Evolutionary conservation across 305 asterid genomes (phyloP), one percentile per base, ranked within the genome.

Genomic region (Fraxinus baroniana): DNA sequence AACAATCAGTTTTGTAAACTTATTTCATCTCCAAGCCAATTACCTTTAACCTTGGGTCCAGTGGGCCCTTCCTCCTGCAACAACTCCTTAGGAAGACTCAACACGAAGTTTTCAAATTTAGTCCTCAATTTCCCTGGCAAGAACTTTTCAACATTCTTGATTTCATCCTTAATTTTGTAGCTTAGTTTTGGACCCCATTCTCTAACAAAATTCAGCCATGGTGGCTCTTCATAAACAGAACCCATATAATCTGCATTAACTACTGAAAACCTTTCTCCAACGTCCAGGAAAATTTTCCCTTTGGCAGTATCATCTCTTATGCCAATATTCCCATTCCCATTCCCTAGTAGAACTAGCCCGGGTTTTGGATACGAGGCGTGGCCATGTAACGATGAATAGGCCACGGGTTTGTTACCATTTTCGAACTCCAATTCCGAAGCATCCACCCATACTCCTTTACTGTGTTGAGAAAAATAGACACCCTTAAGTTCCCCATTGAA

Each of bases 391-490:
- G 98, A 92, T 8, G 98, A 86, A 70, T 91, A 95, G 0, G 82
- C 88, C 15, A 88, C 89, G 0, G 97, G 90, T 10, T 86, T 91
- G 75, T 90, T 92, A 28, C 94, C 92, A 0, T 76, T 86, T 46
- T 64, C 85, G 57, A 85, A 93, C 86, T 95, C 98, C 44, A 95
- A 41, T 7, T 82, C 79, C 0, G 91, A 83, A 0, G 86, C 88
- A 74, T 90, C 90, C 0, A 87, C 77, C 97, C 98, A 93, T 12
- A 66, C 52, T 15, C 98, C 98, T 46, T 80, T 84, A 79, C 93
- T 90, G 49, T 95, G 98, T 39, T 93, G 91, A 1, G 95, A 88
- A 84, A 91, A 93, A 71, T 91, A 95, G 55, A 91, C 78, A n/a
- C 87, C 73, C 62, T 87, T 86, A 15, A 95, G 66, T 89, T 89